A percentile compares a stretch with the other conserved stretches of the same genome.
These are phyloP conservation scores for Cladosporium sp. DNA, from an alignment of 2,329 filamentous ascomycete genomes.

Conservation along the genomic window DNA sequence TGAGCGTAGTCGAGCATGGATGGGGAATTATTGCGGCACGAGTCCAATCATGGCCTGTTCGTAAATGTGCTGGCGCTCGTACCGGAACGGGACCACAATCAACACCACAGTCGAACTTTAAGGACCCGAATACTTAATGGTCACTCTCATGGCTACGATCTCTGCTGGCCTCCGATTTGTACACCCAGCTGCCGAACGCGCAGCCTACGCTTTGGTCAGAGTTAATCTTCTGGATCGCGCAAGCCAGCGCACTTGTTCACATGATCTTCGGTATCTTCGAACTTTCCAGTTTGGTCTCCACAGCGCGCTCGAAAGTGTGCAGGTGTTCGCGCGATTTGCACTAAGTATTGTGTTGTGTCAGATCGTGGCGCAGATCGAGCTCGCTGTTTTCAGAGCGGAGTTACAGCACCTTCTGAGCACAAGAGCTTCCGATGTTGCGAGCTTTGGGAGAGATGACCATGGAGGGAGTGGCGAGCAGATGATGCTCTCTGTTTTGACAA, in stretches of 20 bases:
- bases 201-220: neutral
- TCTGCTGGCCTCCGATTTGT: neutral
- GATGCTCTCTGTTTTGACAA: neutral
- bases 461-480: neutral
- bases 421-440: neutral
- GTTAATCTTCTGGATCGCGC: neutral
- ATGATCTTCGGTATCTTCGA: conserved; percentile 12
- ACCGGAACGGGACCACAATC: neutral
- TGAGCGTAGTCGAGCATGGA: neutral
- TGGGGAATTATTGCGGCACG: neutral
- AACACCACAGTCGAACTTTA: neutral
- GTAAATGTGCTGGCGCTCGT: neutral
- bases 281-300: conserved; percentile 10
- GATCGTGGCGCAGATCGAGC: neutral
- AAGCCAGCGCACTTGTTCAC: neutral
- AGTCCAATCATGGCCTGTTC: neutral
- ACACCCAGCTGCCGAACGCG: neutral
- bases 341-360: conserved; percentile 1
- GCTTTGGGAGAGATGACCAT: neutral
- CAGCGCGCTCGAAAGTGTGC: neutral
- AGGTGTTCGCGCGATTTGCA: conserved; percentile 1
- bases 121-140: neutral
- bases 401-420: neutral
- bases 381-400: neutral
- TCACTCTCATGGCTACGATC: neutral